Base-by-base conservation (phyloP, 768 basidiomycete genomes). In the Podaxis sp. region DNA sequence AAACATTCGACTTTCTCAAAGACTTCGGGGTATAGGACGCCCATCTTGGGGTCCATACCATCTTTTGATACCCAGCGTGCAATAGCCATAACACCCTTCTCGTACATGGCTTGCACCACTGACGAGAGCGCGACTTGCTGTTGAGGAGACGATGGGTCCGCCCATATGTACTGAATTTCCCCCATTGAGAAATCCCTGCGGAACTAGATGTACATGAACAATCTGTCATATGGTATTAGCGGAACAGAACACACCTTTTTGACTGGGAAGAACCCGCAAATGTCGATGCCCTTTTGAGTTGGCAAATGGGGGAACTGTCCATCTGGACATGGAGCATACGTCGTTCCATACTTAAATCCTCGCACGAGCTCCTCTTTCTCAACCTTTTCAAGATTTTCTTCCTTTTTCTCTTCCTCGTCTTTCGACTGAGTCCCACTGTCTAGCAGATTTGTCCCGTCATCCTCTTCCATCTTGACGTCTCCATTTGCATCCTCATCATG, bases 291-390 rank as follows among this genome's bases (percentile, higher is more conserved):
- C 68, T 88, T 89, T 70, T 77, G 82, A 0, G 94, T 92, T n/a
- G 78, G 75, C 42, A 97, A 76, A 65, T 79, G 83, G 33, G 85
- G 84, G 68, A 95, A 96, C 58, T 88, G 87, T n/a, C 87, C 92
- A 57, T 93, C 92, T 2, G 92, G 90, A 74, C 89, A 89, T 0
- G 93, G 93, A 2, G 86, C 90, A 73, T 93, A 95, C 0, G 92
- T 90, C 2, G 93, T 83, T 19, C 96, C 96, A 69, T 97, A 96
- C 75, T 92, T 91, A 79, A 91, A 96, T 1, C 93, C 94, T 66
- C 81, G 77, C 24, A 93, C 79, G 7, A 95, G 85, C 40, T 94
- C 83, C 67, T 93, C 90, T 73, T 89, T 90, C 71, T 92, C 88
- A 5, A 92, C 84, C 64, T 82, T 84, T 68, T 84, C 81, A 26